These are phyloP conservation scores for Cercospora nicotianae DNA, from an alignment of 2,329 filamentous ascomycete species.

Conservation along the genomic window DNA sequence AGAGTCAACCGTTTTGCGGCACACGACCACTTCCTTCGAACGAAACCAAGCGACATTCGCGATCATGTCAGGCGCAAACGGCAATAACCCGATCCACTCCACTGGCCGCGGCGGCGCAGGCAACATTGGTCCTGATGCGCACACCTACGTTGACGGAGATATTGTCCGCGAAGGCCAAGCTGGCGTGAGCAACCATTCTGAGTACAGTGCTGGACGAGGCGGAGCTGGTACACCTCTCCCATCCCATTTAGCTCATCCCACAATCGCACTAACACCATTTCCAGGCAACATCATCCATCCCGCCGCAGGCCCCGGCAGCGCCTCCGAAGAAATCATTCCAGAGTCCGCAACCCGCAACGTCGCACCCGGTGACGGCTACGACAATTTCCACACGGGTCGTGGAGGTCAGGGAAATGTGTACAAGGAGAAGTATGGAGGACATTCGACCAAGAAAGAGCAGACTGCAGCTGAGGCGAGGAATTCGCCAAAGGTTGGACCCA, in stretches of 20 bases:
- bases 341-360: slow-evolving; percentile 43
- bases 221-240: slow-evolving; percentile 43
- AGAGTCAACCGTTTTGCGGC: neutral
- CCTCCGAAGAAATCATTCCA: slow-evolving; percentile 46
- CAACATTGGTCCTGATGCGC: slow-evolving; percentile 57
- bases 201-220: slow-evolving; percentile 43
- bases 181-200: slow-evolving; percentile 41
- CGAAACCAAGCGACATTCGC: neutral
- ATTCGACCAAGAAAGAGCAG: slow-evolving; percentile 39
- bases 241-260: slow-evolving; percentile 38
- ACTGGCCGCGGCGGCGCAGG: slow-evolving; percentile 60
- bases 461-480: slow-evolving; percentile 18
- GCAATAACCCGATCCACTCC: slow-evolving; percentile 41
- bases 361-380: slow-evolving; percentile 35
- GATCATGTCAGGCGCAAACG: slow-evolving; percentile 13
- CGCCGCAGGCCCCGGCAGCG: slow-evolving; percentile 12
- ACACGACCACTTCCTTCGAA: neutral
- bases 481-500: neutral
- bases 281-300: slow-evolving; percentile 22
- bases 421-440: slow-evolving; percentile 51
- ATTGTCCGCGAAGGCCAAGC: slow-evolving; percentile 49
- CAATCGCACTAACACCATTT: slow-evolving; percentile 26
- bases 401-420: slow-evolving; percentile 51
- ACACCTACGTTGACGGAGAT: slow-evolving; percentile 47
- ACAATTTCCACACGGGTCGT: slow-evolving; percentile 52